A percentile compares a stretch with the other conserved stretches of the same genome.
Evolutionary conservation across 345 rosid genomes (phyloP).

Genomic region (Populus davidiana): DNA sequence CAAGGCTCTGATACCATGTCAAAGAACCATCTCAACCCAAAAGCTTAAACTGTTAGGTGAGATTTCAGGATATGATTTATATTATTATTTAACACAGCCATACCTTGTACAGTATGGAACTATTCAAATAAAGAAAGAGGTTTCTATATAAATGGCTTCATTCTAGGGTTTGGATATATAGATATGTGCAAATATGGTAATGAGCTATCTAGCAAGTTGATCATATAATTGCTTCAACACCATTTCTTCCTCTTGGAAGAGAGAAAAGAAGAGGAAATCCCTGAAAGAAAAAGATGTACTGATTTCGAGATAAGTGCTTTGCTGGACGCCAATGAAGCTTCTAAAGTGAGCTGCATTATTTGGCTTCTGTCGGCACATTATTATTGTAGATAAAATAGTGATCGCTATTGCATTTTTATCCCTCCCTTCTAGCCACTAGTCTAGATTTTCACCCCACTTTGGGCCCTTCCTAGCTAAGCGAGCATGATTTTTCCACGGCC

Average conservation of each 20-base stretch:
- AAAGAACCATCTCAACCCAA: too few species aligned
- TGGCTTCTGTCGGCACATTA: neutral
- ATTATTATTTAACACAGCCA: too few species aligned
- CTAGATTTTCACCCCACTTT: neutral
- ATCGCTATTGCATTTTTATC: neutral
- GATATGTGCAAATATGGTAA: neutral
- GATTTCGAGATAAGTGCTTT: neutral
- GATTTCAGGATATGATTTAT: too few species aligned
- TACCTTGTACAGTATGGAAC: too few species aligned
- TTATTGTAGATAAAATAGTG: neutral
- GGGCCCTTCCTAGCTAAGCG: neutral
- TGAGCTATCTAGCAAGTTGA: neutral
- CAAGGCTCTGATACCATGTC: too few species aligned
- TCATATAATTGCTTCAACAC: neutral
- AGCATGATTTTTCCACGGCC: neutral
- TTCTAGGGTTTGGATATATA: too few species aligned
- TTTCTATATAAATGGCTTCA: too few species aligned
- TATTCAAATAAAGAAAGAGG: too few species aligned
- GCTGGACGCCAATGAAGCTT: conserved; percentile 11
- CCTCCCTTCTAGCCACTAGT: neutral
- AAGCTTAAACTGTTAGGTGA: too few species aligned
- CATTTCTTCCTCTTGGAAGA: too few species aligned
- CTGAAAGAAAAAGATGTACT: neutral
- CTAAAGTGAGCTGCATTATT: conserved; percentile 13
- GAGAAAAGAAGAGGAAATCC: neutral